Percentiles rank a stretch among this genome's conserved stretches.
phyloP scores from a whole-genome alignment of 768 basidiomycete genomes.

The Boletus tomentosulus region DNA sequence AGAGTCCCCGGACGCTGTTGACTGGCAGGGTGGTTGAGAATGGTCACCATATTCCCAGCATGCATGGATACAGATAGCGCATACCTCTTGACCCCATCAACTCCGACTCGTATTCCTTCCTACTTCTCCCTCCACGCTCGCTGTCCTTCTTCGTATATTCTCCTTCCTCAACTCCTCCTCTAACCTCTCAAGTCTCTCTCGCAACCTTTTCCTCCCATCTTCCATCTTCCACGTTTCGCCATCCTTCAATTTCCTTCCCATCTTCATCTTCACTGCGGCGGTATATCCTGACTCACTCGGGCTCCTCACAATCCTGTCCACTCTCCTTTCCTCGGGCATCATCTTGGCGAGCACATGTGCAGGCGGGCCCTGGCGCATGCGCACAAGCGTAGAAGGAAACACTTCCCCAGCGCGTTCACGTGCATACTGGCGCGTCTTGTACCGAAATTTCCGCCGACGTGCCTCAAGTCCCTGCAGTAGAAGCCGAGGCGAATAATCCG shows the following conservation, averaged over 20 bases:
- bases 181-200: constrained; percentile 24
- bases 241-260: constrained; percentile 47
- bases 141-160: constrained; percentile 22
- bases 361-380: constrained; percentile 56
- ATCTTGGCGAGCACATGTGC: constrained; percentile 54
- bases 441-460: constrained; percentile 53
- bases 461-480: constrained; percentile 50
- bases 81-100: constrained; percentile 3
- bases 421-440: constrained; percentile 58
- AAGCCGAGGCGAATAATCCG: constrained; percentile 47
- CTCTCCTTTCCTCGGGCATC: constrained; percentile 41
- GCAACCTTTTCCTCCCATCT: constrained; percentile 25
- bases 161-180: constrained; percentile 27
- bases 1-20: too few species aligned
- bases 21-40: not conserved
- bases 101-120: not conserved
- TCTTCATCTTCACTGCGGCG: constrained; percentile 53
- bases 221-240: constrained; percentile 34
- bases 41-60: not conserved
- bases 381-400: constrained; percentile 41
- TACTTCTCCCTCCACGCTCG: not conserved
- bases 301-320: constrained; percentile 51
- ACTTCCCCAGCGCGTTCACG: constrained; percentile 66
- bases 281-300: constrained; percentile 76
- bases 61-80: not conserved